These are phyloP conservation scores for Neospermospora avenae DNA, from an alignment of 2,329 filamentous ascomycete genomes.

Conservation along the genomic window DNA sequence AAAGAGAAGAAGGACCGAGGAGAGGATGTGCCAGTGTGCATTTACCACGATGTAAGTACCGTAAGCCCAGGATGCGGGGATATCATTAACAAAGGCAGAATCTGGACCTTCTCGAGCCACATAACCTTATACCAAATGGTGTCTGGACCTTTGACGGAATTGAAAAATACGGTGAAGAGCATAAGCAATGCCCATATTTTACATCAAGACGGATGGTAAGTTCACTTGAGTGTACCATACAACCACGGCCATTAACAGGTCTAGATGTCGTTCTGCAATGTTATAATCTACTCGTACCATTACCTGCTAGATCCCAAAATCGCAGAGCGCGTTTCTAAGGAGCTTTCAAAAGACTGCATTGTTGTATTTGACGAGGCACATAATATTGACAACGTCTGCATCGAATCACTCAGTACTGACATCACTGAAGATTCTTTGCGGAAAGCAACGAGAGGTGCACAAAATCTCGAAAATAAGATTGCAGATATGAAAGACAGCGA, in stretches of 20 bases:
- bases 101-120: slow-evolving; percentile 87
- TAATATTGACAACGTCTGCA: slow-evolving; percentile 99
- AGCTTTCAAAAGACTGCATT: slow-evolving; percentile 96
- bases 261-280: slow-evolving; percentile 97
- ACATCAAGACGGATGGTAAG: slow-evolving; percentile 87
- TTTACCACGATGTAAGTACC: slow-evolving; percentile 79
- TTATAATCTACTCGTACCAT: slow-evolving; percentile 99
- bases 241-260: slow-evolving; percentile 12
- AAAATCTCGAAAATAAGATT: slow-evolving; percentile 87
- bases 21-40: slow-evolving; percentile 89
- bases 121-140: slow-evolving; percentile 90
- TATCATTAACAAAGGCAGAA: slow-evolving; percentile 54
- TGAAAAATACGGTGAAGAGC: slow-evolving; percentile 83
- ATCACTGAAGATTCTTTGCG: slow-evolving; percentile 92
- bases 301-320: slow-evolving; percentile 98
- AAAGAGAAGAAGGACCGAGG: slow-evolving; percentile 96
- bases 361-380: slow-evolving; percentile 98
- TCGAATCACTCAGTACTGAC: slow-evolving; percentile 94
- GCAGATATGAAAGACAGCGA: slow-evolving; percentile 94
- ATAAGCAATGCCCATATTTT: slow-evolving; percentile 98
- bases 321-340: slow-evolving; percentile 75
- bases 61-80: neutral
- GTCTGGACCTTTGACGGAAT: slow-evolving; percentile 95
- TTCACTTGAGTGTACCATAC: neutral
- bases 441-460: slow-evolving; percentile 85